These are phyloP conservation scores for Emmonsiellopsis sp. DNA, from an alignment of 2,329 filamentous ascomycete genomes.

Conservation along the genomic window DNA sequence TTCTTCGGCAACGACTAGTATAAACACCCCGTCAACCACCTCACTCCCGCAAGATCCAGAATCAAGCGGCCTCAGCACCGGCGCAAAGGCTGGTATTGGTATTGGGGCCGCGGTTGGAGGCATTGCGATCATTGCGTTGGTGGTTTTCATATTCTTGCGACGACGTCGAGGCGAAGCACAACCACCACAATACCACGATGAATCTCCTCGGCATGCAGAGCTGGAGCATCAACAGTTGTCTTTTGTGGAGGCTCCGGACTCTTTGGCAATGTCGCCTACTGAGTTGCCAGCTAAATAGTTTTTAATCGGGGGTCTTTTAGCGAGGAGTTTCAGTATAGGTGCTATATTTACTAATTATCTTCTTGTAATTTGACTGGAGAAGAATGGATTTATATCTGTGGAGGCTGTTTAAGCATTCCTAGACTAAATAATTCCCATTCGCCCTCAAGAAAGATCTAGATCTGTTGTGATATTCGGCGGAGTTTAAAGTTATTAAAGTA, in stretches of 20 bases:
- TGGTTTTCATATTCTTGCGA: not conserved
- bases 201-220: not conserved
- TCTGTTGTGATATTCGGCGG: too few species aligned
- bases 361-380: too few species aligned
- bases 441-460: too few species aligned
- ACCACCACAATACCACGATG: not conserved
- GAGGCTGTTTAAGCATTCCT: too few species aligned
- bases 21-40: not conserved
- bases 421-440: too few species aligned
- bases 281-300: too few species aligned
- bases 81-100: not conserved
- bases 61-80: not conserved
- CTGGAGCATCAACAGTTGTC: not conserved
- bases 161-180: not conserved
- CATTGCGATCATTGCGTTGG: not conserved
- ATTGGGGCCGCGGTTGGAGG: not conserved
- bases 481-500: too few species aligned
- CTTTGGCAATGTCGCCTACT: not conserved
- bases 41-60: not conserved
- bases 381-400: too few species aligned
- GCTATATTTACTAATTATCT: too few species aligned
- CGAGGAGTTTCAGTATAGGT: too few species aligned
- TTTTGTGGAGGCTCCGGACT: not conserved
- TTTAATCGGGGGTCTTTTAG: too few species aligned
- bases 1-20: not conserved